These are phyloP conservation scores for Phytophthora colocasiae DNA, from an alignment of 352 stramenopile genomes.

Conservation along the genomic window DNA sequence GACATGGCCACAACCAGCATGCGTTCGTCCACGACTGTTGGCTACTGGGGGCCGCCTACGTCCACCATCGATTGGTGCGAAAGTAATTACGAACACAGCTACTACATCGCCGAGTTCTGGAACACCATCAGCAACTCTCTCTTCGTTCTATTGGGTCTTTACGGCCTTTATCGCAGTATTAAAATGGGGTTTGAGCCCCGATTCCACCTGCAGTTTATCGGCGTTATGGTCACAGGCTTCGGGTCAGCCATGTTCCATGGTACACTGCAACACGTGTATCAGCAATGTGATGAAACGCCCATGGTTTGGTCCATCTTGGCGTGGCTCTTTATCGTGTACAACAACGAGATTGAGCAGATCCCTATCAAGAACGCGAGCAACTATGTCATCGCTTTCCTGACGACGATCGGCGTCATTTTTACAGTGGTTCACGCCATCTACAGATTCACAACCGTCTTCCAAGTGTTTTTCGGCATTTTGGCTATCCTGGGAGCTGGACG, in stretches of 20 bases:
- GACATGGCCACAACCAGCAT: constrained; percentile 11
- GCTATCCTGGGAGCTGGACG: constrained; percentile 57
- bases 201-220: constrained; percentile 80
- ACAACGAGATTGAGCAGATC: constrained; percentile 68
- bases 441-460: constrained; percentile 80
- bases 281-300: constrained; percentile 87
- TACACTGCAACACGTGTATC: constrained; percentile 83
- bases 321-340: constrained; percentile 88
- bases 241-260: constrained; percentile 89
- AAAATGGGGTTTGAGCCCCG: constrained; percentile 77
- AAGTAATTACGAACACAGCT: constrained; percentile 80
- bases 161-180: constrained; percentile 69
- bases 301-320: constrained; percentile 87
- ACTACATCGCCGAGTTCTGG: constrained; percentile 90
- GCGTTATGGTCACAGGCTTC: constrained; percentile 82
- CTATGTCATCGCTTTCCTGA: constrained; percentile 58
- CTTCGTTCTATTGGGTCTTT: constrained; percentile 79
- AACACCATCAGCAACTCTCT: constrained; percentile 88
- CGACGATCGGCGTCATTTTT: constrained; percentile 66
- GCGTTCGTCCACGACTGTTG: constrained; percentile 18
- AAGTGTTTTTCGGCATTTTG: constrained; percentile 77
- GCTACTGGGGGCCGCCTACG: constrained; percentile 77
- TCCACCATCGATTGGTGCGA: constrained; percentile 91
- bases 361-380: constrained; percentile 47
- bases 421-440: constrained; percentile 79